Evolutionary conservation across 177 flowering plant genomes (phyloP).

Genomic region (Vitis hybrid): DNA sequence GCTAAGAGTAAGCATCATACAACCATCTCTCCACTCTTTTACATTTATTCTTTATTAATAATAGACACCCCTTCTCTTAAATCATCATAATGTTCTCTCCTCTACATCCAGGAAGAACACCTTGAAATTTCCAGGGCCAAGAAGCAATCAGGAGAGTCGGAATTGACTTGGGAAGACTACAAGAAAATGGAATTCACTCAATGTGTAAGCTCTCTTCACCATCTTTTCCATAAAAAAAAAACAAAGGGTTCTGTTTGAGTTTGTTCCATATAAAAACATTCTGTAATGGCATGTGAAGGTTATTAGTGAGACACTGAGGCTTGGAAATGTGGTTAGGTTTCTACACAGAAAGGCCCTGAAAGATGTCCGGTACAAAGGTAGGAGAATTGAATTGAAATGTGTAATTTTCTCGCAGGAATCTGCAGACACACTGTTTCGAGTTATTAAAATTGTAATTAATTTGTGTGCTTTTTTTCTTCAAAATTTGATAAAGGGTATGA

Average conservation of each 20-base stretch:
- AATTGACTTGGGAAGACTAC: constrained; percentile 89
- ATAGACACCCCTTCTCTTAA: background rate
- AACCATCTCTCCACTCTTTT: background rate
- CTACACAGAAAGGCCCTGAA: constrained; percentile 84
- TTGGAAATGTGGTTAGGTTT: constrained; percentile 89
- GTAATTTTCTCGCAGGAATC: constrained; percentile 8
- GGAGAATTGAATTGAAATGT: background rate
- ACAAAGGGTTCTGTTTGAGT: background rate
- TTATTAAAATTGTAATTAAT: background rate
- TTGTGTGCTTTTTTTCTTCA: background rate
- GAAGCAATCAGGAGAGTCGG: constrained; percentile 46
- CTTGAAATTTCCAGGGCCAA: constrained; percentile 51
- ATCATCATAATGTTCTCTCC: background rate
- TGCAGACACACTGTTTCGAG: constrained; percentile 8
- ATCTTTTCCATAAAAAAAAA: background rate
- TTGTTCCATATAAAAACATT: too few species aligned
- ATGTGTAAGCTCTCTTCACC: constrained; percentile 53
- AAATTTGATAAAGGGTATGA: constrained; percentile 55
- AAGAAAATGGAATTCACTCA: constrained; percentile 94
- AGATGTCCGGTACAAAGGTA: constrained; percentile 81
- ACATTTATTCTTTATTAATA: background rate
- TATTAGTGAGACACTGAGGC: constrained; percentile 79
- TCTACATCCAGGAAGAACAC: constrained; percentile 70
- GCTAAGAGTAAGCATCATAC: constrained; percentile 46
- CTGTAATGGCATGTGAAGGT: constrained; percentile 44